These are phyloP conservation scores for Isatis lusitanica DNA, from an alignment of 441 rosid genomes.

Conservation along the genomic window DNA sequence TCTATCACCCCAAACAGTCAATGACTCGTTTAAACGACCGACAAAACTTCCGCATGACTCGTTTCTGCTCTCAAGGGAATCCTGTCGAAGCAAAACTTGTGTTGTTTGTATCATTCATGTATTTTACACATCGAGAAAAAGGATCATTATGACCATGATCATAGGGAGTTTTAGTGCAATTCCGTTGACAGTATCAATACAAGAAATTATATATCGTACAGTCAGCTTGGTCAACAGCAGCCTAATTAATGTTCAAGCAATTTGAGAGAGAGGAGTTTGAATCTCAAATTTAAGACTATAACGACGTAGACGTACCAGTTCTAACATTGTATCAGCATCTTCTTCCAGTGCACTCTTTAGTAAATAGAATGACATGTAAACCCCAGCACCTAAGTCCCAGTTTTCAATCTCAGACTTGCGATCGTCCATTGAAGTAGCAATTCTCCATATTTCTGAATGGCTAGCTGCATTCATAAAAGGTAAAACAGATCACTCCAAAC, in stretches of 20 bases:
- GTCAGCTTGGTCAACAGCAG: neutral
- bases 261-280: conserved; percentile 10
- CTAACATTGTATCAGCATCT: conserved; percentile 47
- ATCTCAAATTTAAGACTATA: conserved; percentile 11
- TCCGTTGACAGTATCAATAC: neutral
- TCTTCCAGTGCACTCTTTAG: conserved; percentile 66
- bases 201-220: conserved; percentile 6
- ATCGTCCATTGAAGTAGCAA: conserved; percentile 79
- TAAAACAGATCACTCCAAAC: conserved; percentile 14
- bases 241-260: conserved; percentile 2
- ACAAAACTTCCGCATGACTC: conserved; percentile 64
- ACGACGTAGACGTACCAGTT: conserved; percentile 52
- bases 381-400: conserved; percentile 97
- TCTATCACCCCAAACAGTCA: conserved; percentile 64
- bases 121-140: neutral
- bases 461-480: conserved; percentile 53
- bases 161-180: conserved; percentile 2
- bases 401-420: conserved; percentile 92
- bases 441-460: conserved; percentile 78
- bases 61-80: conserved; percentile 65
- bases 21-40: conserved; percentile 61
- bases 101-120: conserved; percentile 5
- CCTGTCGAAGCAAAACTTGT: conserved; percentile 52
- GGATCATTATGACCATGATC: neutral
- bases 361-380: conserved; percentile 70